Evolutionary conservation across 2,329 filamentous ascomycete genomes (phyloP).

Genomic region (Gaeumannomyces tritici): DNA sequence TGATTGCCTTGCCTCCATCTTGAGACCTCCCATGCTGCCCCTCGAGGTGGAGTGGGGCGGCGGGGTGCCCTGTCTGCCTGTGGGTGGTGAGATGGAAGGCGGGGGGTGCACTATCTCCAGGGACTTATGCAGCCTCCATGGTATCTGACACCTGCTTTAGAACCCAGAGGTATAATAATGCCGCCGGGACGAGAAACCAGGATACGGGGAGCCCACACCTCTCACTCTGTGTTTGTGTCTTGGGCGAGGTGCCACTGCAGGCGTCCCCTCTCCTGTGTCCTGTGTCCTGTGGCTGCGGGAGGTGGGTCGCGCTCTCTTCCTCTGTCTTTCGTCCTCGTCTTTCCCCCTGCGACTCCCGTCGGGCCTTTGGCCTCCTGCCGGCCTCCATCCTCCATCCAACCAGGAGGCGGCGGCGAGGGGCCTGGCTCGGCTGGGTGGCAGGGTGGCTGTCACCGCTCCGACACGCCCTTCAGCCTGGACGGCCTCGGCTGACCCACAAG

Average conservation of each 20-base stretch:
- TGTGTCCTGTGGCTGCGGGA: background rate
- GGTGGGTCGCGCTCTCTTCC: background rate
- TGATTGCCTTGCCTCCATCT: background rate
- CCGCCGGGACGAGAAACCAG: background rate
- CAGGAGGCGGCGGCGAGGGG: background rate
- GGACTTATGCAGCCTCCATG: background rate
- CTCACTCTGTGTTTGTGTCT: background rate
- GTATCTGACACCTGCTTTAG: background rate
- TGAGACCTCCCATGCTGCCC: background rate
- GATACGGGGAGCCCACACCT: background rate
- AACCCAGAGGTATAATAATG: background rate
- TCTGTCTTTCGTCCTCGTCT: too few species aligned
- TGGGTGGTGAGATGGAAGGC: background rate
- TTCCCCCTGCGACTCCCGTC: background rate
- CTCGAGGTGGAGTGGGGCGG: background rate
- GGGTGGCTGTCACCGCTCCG: background rate
- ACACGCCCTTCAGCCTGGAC: background rate
- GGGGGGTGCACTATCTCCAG: background rate
- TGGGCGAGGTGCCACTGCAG: background rate
- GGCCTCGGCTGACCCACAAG: background rate
- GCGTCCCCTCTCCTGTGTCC: too few species aligned
- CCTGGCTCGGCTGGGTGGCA: background rate
- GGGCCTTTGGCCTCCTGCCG: too few species aligned
- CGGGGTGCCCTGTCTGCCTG: background rate
- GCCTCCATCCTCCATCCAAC: background rate